Base-by-base conservation (phyloP, 1,284 basidiomycete genomes). In the Microbotryum violaceum region DNA sequence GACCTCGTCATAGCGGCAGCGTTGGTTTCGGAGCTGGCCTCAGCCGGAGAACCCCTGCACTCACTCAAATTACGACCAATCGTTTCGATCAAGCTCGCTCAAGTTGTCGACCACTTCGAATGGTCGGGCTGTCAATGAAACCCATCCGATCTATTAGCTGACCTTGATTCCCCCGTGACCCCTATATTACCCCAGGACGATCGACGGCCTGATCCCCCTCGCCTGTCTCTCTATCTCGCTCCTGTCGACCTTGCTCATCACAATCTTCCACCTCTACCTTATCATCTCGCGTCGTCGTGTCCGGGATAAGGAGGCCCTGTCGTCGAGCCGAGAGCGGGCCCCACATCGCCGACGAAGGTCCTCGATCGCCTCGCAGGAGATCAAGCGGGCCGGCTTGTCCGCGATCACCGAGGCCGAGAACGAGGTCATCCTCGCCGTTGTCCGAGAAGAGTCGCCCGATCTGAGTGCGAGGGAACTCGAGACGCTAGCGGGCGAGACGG, bases 181-280 rank as follows among this genome's bases (percentile, higher is more conserved):
- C 27, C 42, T n/a, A 56, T 46, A n/a, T 21, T 56, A 31, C 31
- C 8, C 10, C 59, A 73, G 71, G 16, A 56, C 66, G 23, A 59
- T 71, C 31, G 62, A 69, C 61, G 68, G 67, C n/a, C 20, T 70
- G 49, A 50, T 74, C 5, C 74, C 76, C 1, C 61, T 75, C 25
- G 54, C 71, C 4, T 65, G 76, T 48, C 65, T 74, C 46, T 61
- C 49, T 21, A 12, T 71, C 21, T 73, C 75, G 2, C 49, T 68
- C 37, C 23, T 67, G 3, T 58, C 71, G 47, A 62, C 74, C 56
- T 47, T 67, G 3, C 29, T 68, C 21, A 57, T 53, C 29, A 56
- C 66, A 37, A 12, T 69, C 9, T 37, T 50, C n/a, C 54, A 42
- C 46, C 27, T 68, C 51, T 31, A 71, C 10, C 70, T 74, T 0